Base-by-base conservation (phyloP, 2,329 filamentous ascomycete genomes). In the Ophiostoma montium region DNA sequence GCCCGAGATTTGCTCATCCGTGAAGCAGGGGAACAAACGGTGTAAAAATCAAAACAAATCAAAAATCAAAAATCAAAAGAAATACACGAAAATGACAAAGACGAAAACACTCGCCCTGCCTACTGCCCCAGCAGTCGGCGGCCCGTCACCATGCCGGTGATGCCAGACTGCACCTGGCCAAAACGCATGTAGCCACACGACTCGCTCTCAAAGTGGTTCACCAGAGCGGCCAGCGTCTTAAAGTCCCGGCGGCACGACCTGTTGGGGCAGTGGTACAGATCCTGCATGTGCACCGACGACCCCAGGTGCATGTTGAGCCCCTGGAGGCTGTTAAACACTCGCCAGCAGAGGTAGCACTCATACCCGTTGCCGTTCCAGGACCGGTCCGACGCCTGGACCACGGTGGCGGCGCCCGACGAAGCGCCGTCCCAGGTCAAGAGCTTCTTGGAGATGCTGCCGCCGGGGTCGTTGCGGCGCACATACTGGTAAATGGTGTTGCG, bases 341-440 rank as follows among this genome's bases (percentile, higher is more conserved):
- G 60, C 19, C 69, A 60, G 56, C 78, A 82, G 4, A 81, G 52
- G 51, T 72, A 73, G 61, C 76, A 80, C 55, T 72, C 67, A 58
- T 64, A 79, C 1, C 13, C 54, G 2, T 23, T 0, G 0, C 68
- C 67, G 47, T 78, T 77, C 58, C 62, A 76, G 0, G 71, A 60
- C 1, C 50, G 53, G 0, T 55, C 32, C 0, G 64, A 27, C 12
- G 38, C 74, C 1, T 69, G 71, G 8, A 61, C 54, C n/a, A n/a
- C n/a, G n/a, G n/a, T n/a, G 51, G 66, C 67, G 5, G 57, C 23
- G 0, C 55, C 48, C 35, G 18, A 18, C 10, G 11, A 16, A 16
- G 23, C 38, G 27, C 60, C 63, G 11, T 63, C 53, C 68, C 68
- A 73, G 16, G 61, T 67, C n/a, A 78, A 57, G 23, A 72, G 65